Conservation (phyloP, 129 eudicot species). For the Escallonia rubra region DNA sequence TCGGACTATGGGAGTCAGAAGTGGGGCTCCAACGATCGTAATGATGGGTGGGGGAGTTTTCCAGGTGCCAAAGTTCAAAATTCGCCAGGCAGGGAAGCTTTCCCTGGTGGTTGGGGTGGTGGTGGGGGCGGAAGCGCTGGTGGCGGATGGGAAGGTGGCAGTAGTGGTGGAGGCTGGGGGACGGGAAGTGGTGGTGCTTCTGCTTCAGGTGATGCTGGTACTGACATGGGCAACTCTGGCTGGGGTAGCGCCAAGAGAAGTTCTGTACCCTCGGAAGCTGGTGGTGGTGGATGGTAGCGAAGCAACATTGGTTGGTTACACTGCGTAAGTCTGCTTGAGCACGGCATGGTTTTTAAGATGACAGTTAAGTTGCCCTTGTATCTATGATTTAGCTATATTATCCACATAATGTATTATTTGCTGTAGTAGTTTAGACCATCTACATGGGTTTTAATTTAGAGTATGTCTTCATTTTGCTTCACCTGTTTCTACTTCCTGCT, state of each 20-base stretch:
- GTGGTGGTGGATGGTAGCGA: conserved; percentile 29
- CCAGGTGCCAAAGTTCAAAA: conserved; percentile 65
- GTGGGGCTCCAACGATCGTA: conserved; percentile 38
- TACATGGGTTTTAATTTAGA: too few relatives aligned
- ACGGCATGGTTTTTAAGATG: too few relatives aligned
- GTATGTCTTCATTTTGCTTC: too few relatives aligned
- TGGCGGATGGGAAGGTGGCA: conserved; percentile 7
- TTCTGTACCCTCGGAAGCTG: conserved; percentile 14
- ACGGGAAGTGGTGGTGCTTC: conserved; percentile 18
- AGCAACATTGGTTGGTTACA: conserved; percentile 13
- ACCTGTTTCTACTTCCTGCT: too few relatives aligned
- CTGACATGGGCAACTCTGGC: conserved; percentile 21
- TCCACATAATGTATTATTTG: too few relatives aligned
- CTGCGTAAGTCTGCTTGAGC: too few relatives aligned
- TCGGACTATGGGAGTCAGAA: conserved; percentile 36
- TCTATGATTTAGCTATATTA: too few relatives aligned
- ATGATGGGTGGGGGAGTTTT: conserved; percentile 48
- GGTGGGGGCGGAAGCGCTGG: conserved; percentile 25
- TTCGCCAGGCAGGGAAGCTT: conserved; percentile 65
- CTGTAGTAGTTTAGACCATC: too few relatives aligned
- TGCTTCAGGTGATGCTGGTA: conserved; percentile 16
- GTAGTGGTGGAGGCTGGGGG: conserved; percentile 23
- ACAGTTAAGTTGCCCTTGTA: too few relatives aligned
- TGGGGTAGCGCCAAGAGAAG: conserved; percentile 36
- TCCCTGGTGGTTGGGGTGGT: conserved; percentile 55